Evolutionary conservation across 1,284 basidiomycete genomes (phyloP), one percentile per base, ranked within the genome.

Genomic region (Neotropicomus parvogracilis): DNA sequence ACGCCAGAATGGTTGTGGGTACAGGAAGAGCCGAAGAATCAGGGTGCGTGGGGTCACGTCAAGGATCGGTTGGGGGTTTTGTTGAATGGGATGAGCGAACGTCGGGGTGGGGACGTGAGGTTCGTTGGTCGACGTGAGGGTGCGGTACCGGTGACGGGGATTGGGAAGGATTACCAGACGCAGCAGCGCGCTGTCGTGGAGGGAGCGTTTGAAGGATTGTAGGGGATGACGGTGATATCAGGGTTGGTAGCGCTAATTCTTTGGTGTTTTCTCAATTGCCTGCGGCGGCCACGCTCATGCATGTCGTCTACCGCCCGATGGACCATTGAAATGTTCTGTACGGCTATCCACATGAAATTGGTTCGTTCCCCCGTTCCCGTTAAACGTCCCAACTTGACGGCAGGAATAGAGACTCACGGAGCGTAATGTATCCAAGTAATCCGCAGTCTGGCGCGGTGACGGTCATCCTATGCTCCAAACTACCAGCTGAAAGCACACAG

Each of bases 21-120:
- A 14, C 91, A 95, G 65, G 92, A 95, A 60, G 91, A 95, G 61
- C 84, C 91, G 4, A 79, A 73, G 59, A 95, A 95, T 62, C 91
- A 94, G 66, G 91, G 91, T 2, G 79, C 85, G 2, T 93, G 78
- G 74, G 64, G 71, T 8, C 86, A 88, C 67, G 83, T 91, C 36
- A 67, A 66, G 37, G 72, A 73, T 4, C 71, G 89, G 52, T 66
- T 90, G 40, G 70, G 72, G 19, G 62, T 56, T 16, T 75, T 90
- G 26, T 63, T 89, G 58, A 62, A 67, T 46, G 64, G 59, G 40
- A 54, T 78, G 48, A 72, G 66, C 11, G 58, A 53, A 6, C 41
- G 56, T 47, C 50, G 52, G 17, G 63, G 56, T 47, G 50, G 52
- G 17, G 63, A 52, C 33, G 57, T 63, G 41, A 55, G 50, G 53